Conservation (phyloP, 2,329 filamentous ascomycete species). For the Cytospora chrysosperma region DNA sequence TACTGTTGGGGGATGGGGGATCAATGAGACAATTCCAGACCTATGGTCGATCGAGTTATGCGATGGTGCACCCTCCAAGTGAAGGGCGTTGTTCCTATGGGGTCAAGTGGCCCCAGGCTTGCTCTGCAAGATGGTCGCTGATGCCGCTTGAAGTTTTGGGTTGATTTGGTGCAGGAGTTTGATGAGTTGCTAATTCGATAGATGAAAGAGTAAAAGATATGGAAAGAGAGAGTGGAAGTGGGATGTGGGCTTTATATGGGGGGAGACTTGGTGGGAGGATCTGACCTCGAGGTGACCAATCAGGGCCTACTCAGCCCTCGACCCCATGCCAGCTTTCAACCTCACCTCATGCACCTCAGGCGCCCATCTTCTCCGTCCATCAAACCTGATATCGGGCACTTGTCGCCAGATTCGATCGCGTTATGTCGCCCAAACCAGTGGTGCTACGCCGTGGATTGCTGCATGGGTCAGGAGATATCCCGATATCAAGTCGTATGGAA, state of each 20-base stretch:
- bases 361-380: not conserved
- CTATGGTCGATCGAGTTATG: not conserved
- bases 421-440: not conserved
- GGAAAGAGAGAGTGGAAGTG: slow-evolving; percentile 8
- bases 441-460: not conserved
- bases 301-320: slow-evolving; percentile 8
- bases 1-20: not conserved
- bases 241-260: slow-evolving; percentile 23
- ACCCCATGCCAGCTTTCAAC: slow-evolving; percentile 17
- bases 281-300: slow-evolving; percentile 18
- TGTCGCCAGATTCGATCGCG: not conserved
- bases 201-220: slow-evolving; percentile 13
- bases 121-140: slow-evolving; percentile 3
- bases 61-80: not conserved
- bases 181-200: slow-evolving; percentile 9
- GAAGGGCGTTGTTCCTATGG: not conserved
- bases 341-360: slow-evolving; percentile 17
- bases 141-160: slow-evolving; percentile 10
- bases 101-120: slow-evolving; percentile 10
- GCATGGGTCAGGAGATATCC: not conserved
- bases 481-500: not conserved
- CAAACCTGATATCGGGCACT: not conserved
- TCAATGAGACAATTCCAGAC: not conserved
- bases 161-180: slow-evolving; percentile 1
- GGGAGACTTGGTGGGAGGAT: slow-evolving; percentile 7